Evolutionary conservation across 164 flowering plant species (phyloP), one percentile per base, ranked within the genome.

Genomic region (Magnolia sinica): DNA sequence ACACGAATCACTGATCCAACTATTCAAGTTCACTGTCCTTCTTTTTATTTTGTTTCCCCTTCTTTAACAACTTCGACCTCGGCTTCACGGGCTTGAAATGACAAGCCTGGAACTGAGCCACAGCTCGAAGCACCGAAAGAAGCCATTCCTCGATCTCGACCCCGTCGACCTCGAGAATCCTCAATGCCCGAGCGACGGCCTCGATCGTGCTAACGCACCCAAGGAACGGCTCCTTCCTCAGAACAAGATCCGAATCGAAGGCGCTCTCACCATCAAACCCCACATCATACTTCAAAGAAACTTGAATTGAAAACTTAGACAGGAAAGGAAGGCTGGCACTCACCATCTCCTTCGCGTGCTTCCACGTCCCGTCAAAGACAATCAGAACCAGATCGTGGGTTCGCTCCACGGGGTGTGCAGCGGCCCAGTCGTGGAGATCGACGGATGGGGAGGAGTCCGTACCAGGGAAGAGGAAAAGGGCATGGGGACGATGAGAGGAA

Each of bases 291-390:
- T 86, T 83, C 80, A 96, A 84, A 75, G 88, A 91, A 50, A 89
- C 98, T 83, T 87, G 84, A 8, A 76, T 64, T 4, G 99, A 91
- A 78, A 91, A 91, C 70, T 78, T 83, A 22, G 88, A 83, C 75
- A 96, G 61, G 75, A 89, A 93, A 7, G 82, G 87, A 67, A 82
- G 75, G 75, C 98, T 94, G 1, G 98, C 93, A 23, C 50, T 76
- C 77, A 94, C 89, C 99, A 94, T 96, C 85, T 96, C 99, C 85
- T 82, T 91, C 0, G 99, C 97, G 73, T 96, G 98, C 69, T 88
- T 89, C 99, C 98, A 96, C 18, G 98, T 96, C 23, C 88, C 99
- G 78, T 96, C 98, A 77, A 93, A 92, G 66, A 84, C 89, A 71
- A 94, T 88, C 80, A 96, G 74, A 31, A 89, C 85, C 73, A 72